phyloP scores from a whole-genome alignment of 2,329 filamentous ascomycete genomes.

The Paracoccidioides lutzii region DNA sequence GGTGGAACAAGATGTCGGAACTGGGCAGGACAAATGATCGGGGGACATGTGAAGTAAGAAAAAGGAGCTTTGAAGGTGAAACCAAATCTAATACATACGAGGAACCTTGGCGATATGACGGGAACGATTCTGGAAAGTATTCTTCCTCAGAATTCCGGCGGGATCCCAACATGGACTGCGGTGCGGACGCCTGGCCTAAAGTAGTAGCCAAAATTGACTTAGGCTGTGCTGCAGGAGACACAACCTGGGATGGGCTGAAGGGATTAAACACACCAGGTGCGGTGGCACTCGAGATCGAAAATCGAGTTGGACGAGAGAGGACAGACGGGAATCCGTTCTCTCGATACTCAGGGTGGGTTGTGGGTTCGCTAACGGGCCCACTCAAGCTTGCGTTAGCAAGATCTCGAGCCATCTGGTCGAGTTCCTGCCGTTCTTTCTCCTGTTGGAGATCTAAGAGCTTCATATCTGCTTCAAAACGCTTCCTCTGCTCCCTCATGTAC shows the following conservation, averaged over 20 bases:
- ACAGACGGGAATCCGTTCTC: constrained; percentile 65
- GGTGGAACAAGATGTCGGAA: no score
- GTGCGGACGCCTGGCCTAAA: constrained; percentile 53
- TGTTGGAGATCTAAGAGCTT: constrained; percentile 77
- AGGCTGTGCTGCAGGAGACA: constrained; percentile 42
- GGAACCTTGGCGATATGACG: constrained; percentile 59
- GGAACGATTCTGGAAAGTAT: constrained; percentile 48
- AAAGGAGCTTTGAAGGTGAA: background rate
- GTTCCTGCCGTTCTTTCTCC: constrained; percentile 67
- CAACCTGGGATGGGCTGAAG: constrained; percentile 61
- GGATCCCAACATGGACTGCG: constrained; percentile 74
- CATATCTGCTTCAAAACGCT: constrained; percentile 85
- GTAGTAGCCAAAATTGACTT: constrained; percentile 43
- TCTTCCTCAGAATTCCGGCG: constrained; percentile 84
- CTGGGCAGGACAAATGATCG: no score
- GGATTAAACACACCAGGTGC: constrained; percentile 63
- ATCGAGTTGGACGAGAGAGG: constrained; percentile 73
- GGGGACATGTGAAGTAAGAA: background rate
- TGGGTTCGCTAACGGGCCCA: constrained; percentile 84
- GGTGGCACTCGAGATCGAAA: constrained; percentile 78
- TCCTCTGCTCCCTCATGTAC: constrained; percentile 73
- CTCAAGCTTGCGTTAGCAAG: constrained; percentile 46
- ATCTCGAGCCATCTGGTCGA: constrained; percentile 73
- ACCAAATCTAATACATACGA: constrained; percentile 50
- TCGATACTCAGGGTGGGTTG: constrained; percentile 85